Base-by-base conservation (phyloP, 306 rosid genomes). In the Coriaria nepalensis region DNA sequence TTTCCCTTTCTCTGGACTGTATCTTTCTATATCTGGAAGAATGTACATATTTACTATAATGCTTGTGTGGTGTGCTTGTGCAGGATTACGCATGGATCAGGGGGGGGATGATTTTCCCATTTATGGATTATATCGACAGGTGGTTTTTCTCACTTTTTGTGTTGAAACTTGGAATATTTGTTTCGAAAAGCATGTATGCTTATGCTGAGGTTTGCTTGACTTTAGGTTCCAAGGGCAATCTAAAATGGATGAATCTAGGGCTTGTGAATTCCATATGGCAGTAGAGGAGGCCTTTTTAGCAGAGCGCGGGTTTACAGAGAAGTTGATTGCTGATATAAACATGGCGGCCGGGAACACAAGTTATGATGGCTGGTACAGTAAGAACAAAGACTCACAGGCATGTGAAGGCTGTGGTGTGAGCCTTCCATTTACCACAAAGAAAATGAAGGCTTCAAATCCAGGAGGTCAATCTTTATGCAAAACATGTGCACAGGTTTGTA, bases 51-150 rank as follows among this genome's bases (percentile, higher is more conserved):
- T 67, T 49, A 61, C 61, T 73, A 10, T 12, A 47, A 53, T 66
- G 39, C 2, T 56, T 72, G 71, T 47, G 35, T 34, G 29, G 29
- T 73, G 60, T 65, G 66, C 52, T 56, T 55, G 67, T 64, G 42
- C 96, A 92, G 99, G 99, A 92, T 74, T 92, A 86, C 71, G 99
- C 96, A 40, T 92, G 99, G 99, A 93, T 86, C 50, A 82, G 73
- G 75, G 55, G 75, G 58, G 99, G 93, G 63, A 79, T 66, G 75
- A 83, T 92, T 56, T 92, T 79, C 72, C 99, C 99, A 12, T 92
- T 86, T 68, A 57, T 68, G 75, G 96, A 92, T 67, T 72, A 52
- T 61, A 63, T 78, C 34, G 96, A 80, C 70, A 92, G 96, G 99
- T 92, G 65, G 53, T 72, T 37, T 44, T 33, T 58, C 33, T 58